Base-by-base conservation (phyloP, 495 filamentous ascomycete genomes). In the Endocarpon pusillum region DNA sequence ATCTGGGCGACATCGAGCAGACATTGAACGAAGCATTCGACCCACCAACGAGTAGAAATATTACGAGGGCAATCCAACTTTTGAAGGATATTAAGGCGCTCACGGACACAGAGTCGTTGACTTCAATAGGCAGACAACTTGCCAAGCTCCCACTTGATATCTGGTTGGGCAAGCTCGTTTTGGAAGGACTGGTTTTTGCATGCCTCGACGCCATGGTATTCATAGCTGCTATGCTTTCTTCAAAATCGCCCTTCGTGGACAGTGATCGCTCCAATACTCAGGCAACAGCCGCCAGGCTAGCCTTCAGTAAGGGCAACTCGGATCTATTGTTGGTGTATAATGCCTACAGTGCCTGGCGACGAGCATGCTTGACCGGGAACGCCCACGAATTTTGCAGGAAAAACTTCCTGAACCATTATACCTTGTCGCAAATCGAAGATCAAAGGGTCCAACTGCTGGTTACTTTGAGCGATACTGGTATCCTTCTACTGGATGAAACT, bases 261-360 rank as follows among this genome's bases (percentile, higher is more conserved):
- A 75, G 86, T 0, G 78, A 93, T 47, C 84, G 82, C 1, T 76
- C 82, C 11, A 73, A 77, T 32, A 64, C 66, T 12, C 82, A 89
- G 45, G 83, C 85, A 15, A 79, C 94, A 38, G 59, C 66, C 5
- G 78, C 79, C 3, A 64, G 81, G 10, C 58, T 77, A 11, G 73
- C 69, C 1, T 94, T 92, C 59, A 79, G 75, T 42, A 71, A 71
- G 54, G 69, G 81, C 22, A 80, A 91, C 51, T 96, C 89, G 4
- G 89, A 97, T 52, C 64, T 94, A 0, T 57, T 94, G 9, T 94
- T 89, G 0, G 67, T 81, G 0, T 97, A 93, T 58, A 93, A 94
- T 42, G 89, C 85, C 0, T 97, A 96, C 52, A 66, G 68, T 28
- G 63, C 78, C 4, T 97, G 89, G 89, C 81, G 78, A 39, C 72